phyloP scores from a whole-genome alignment of 176 grass and related monocot species.

The Pontederia crassipes region DNA sequence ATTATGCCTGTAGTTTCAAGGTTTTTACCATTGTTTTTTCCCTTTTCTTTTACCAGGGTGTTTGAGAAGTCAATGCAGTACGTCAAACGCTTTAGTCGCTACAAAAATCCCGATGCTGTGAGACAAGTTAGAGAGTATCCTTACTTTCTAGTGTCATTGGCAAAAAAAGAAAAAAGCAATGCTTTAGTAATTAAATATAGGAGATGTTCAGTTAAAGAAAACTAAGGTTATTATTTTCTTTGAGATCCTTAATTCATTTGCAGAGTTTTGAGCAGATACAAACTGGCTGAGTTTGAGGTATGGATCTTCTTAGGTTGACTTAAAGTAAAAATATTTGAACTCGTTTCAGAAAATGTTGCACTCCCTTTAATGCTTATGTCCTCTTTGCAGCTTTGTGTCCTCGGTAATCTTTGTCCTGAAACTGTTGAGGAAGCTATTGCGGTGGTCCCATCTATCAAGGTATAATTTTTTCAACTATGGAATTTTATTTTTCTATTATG shows the following conservation, averaged over 20 bases:
- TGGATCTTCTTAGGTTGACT: neutral
- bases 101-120: conserved; percentile 96
- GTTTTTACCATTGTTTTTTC: neutral
- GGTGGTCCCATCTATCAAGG: conserved; percentile 75
- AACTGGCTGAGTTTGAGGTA: conserved; percentile 53
- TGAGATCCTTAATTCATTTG: conserved; percentile 21
- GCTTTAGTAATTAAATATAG: too few relatives aligned
- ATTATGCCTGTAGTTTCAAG: neutral
- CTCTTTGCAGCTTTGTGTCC: conserved; percentile 59
- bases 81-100: conserved; percentile 89
- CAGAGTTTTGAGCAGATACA: conserved; percentile 47
- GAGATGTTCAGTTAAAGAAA: neutral
- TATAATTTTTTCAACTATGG: conserved; percentile 2
- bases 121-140: conserved; percentile 86
- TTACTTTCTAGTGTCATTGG: neutral
- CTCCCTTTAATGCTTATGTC: too few relatives aligned
- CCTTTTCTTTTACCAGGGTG: conserved; percentile 28
- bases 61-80: conserved; percentile 97
- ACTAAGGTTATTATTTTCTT: too few relatives aligned
- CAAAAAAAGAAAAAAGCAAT: neutral
- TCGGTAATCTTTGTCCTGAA: conserved; percentile 90
- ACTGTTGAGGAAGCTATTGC: conserved; percentile 67
- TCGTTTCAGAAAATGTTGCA: too few relatives aligned
- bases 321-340: neutral
- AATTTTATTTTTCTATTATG: neutral